These are phyloP conservation scores for Samsoniella hepiali DNA, from an alignment of 2,329 filamentous ascomycete genomes.

Conservation along the genomic window DNA sequence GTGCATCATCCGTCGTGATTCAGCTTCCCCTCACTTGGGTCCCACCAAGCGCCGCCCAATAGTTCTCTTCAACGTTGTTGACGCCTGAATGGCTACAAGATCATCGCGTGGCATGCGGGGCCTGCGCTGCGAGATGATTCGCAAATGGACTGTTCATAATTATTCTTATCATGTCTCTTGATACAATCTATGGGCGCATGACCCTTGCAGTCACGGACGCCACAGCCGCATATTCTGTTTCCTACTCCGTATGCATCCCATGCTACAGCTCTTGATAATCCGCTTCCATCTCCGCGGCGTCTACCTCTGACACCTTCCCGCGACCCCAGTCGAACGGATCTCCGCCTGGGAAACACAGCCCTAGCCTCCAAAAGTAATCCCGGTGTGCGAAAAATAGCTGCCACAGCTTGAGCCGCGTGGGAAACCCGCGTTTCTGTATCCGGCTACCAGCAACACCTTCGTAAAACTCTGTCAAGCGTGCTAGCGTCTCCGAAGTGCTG, in stretches of 20 bases:
- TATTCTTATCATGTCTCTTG: conserved; percentile 6
- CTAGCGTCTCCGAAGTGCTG: conserved; percentile 30
- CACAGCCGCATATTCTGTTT: conserved; percentile 12
- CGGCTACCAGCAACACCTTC: conserved; percentile 20
- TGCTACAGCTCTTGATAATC: conserved; percentile 38
- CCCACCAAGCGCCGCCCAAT: conserved; percentile 12
- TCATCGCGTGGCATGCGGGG: conserved; percentile 12
- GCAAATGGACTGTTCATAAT: neutral
- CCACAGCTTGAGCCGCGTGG: conserved; percentile 71
- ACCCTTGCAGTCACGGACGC: conserved; percentile 3
- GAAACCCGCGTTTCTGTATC: conserved; percentile 47
- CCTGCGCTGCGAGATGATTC: conserved; percentile 1
- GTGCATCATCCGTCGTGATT: conserved; percentile 12
- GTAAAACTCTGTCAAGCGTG: conserved; percentile 25
- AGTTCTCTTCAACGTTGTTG: neutral
- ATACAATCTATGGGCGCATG: conserved; percentile 12
- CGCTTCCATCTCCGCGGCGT: conserved; percentile 31
- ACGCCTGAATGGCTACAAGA: conserved; percentile 14
- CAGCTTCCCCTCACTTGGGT: conserved; percentile 16
- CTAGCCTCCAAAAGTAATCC: conserved; percentile 95
- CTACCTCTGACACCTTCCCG: conserved; percentile 32
- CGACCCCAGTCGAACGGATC: conserved; percentile 66
- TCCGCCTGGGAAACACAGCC: conserved; percentile 81
- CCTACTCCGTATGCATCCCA: neutral
- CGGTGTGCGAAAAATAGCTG: conserved; percentile 89